Percentiles rank a stretch among this genome's conserved stretches.
Evolutionary conservation across 139 green algal species (phyloP).

Genomic region (Picochlorum sp.): DNA sequence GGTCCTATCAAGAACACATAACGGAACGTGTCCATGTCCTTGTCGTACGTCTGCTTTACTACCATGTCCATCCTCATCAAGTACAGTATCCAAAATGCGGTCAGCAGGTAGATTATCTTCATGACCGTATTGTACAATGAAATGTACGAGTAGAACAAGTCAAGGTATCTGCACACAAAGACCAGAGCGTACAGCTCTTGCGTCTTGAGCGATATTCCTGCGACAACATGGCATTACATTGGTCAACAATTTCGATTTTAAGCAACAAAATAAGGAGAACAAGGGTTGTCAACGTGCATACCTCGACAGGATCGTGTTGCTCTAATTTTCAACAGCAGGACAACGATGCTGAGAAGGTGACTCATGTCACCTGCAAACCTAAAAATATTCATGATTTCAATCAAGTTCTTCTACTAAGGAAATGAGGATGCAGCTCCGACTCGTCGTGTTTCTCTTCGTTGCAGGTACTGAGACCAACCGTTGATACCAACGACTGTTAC

Average conservation of each 20-base stretch:
- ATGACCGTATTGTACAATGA: constrained; percentile 97
- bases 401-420: too few species aligned
- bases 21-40: constrained; percentile 94
- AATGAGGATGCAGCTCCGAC: too few species aligned
- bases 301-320: constrained; percentile 85
- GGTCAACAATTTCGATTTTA: not conserved
- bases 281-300: constrained; percentile 22
- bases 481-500: too few species aligned
- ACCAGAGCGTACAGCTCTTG: constrained; percentile 96
- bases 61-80: constrained; percentile 85
- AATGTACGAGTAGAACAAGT: constrained; percentile 89
- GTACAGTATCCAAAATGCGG: constrained; percentile 79
- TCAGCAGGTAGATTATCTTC: constrained; percentile 92
- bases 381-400: constrained; percentile 81
- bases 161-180: constrained; percentile 92
- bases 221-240: constrained; percentile 4
- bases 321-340: constrained; percentile 94
- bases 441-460: too few species aligned
- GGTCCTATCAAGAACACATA: constrained; percentile 72
- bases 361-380: constrained; percentile 91
- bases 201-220: constrained; percentile 95
- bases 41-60: constrained; percentile 90
- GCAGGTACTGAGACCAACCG: too few species aligned
- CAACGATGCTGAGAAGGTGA: constrained; percentile 77
- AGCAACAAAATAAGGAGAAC: not conserved